These are phyloP conservation scores for Yamadazyma membranifaciens DNA, from an alignment of 1,139 yeast genomes.

Conservation along the genomic window DNA sequence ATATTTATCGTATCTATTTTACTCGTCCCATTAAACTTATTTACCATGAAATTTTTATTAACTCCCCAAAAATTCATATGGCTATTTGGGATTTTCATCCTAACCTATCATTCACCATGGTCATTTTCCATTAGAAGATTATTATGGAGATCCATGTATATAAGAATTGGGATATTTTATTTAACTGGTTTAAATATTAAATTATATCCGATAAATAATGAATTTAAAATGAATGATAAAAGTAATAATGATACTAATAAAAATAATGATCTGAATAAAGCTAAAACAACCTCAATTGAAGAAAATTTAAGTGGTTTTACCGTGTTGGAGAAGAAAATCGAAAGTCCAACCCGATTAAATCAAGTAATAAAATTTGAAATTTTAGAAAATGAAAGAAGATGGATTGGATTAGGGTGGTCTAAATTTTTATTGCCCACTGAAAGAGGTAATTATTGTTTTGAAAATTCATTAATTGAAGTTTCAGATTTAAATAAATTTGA, in stretches of 20 bases:
- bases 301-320: slow-evolving; percentile 35
- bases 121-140: slow-evolving; percentile 48
- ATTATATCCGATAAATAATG: slow-evolving; percentile 16
- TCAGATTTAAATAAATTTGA: slow-evolving; percentile 35
- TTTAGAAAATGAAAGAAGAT: slow-evolving; percentile 58
- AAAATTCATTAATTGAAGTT: slow-evolving; percentile 34
- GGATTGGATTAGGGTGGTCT: slow-evolving; percentile 65
- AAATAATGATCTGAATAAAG: slow-evolving; percentile 1
- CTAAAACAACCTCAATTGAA: slow-evolving; percentile 5
- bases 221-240: slow-evolving; percentile 11
- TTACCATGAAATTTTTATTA: slow-evolving; percentile 34
- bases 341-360: slow-evolving; percentile 42
- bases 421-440: slow-evolving; percentile 51
- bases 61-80: slow-evolving; percentile 36
- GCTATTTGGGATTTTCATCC: slow-evolving; percentile 35
- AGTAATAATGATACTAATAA: slow-evolving; percentile 10
- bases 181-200: slow-evolving; percentile 46
- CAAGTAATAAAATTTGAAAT: slow-evolving; percentile 51
- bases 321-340: slow-evolving; percentile 37
- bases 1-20: slow-evolving; percentile 31
- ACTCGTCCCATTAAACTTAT: slow-evolving; percentile 49
- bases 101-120: slow-evolving; percentile 57
- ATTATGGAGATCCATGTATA: slow-evolving; percentile 53
- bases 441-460: slow-evolving; percentile 47
- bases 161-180: slow-evolving; percentile 41